Base-by-base conservation (phyloP, 352 stramenopile species). In the Phytopythium cucurbitacearum region DNA sequence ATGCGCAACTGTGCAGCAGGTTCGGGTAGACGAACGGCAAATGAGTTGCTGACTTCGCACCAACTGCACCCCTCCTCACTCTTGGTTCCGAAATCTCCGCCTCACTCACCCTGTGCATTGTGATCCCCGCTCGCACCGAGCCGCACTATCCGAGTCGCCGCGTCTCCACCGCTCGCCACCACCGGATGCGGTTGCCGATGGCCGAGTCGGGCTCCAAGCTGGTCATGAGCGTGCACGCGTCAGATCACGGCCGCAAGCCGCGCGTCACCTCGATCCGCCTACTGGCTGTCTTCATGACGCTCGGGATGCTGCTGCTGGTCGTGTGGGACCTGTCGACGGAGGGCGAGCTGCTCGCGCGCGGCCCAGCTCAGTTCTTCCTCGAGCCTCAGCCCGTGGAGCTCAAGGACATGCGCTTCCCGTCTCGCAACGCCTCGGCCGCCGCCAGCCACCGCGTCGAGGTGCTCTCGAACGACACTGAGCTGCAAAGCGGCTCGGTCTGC, bases 401-500 rank as follows among this genome's bases (percentile, higher is more conserved):
- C 13, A 10, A 12, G 33, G 35, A 52, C 46, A 6, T 52, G 3
- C 34, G 46, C 13, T 52, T 52, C 46, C 11, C 10, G 5, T 42
- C 33, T 7, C 33, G 28, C 13, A 52, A 52, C 46, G n/a, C 46
- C 13, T 42, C 34, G 34, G 46, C 8, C 3, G 21, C 21, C 21
- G 21, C 21, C 1, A 28, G 2, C 1, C n/a, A 21, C 0, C 46
- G 8, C 35, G 35, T 43, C 46, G 46, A 52, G 46, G 46, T 52
- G 46, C 35, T 52, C 13, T 35, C 46, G 33, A 52, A 42, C 35
- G 34, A n/a, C 7, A 52, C 46, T 13, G 46, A 35, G 13, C 42
- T 52, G 4, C 28, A 52, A 12, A 33, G 32, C 34, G 42, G 11
- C 9, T 33, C 10, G 7, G 46, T 33, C 2, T 63, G 56, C 44